phyloP scores from a whole-genome alignment of 2,329 filamentous ascomycete genomes.

The Fusarium beomiforme region DNA sequence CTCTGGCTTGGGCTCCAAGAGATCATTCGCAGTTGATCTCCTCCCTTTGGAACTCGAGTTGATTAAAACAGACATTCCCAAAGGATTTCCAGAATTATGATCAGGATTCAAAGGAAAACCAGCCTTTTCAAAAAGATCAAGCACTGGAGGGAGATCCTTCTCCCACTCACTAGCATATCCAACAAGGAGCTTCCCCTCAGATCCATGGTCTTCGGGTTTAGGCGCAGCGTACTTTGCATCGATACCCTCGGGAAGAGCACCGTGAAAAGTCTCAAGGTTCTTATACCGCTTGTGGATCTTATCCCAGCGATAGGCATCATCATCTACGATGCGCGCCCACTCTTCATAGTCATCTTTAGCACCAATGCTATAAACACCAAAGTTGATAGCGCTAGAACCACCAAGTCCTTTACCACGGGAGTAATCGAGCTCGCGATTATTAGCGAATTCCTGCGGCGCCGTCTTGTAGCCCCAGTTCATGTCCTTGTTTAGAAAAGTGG shows the following conservation, averaged over 20 bases:
- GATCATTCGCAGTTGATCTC: constrained; percentile 61
- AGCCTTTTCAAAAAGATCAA: constrained; percentile 59
- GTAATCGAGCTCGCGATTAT: constrained; percentile 57
- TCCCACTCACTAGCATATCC: constrained; percentile 61
- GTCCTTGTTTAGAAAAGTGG: constrained; percentile 57
- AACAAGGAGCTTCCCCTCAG: constrained; percentile 57
- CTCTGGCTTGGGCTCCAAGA: constrained; percentile 54
- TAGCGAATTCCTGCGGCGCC: constrained; percentile 55
- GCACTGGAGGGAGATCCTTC: constrained; percentile 54
- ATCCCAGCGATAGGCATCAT: constrained; percentile 66
- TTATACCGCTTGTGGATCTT: constrained; percentile 61
- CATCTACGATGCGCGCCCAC: constrained; percentile 65
- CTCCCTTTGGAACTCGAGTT: constrained; percentile 60
- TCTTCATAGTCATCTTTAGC: constrained; percentile 69
- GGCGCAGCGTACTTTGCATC: constrained; percentile 60
- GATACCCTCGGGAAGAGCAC: constrained; percentile 48
- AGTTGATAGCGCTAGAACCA: constrained; percentile 64
- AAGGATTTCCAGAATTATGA: constrained; percentile 66
- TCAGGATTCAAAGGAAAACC: constrained; percentile 63
- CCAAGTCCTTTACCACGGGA: constrained; percentile 62
- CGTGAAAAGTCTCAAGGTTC: constrained; percentile 63
- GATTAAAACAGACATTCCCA: constrained; percentile 63
- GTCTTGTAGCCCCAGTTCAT: constrained; percentile 66
- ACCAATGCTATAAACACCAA: constrained; percentile 64
- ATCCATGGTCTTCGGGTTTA: constrained; percentile 58